Evolutionary conservation across 129 eudicot genomes (phyloP).

Genomic region (Escallonia herrerae): DNA sequence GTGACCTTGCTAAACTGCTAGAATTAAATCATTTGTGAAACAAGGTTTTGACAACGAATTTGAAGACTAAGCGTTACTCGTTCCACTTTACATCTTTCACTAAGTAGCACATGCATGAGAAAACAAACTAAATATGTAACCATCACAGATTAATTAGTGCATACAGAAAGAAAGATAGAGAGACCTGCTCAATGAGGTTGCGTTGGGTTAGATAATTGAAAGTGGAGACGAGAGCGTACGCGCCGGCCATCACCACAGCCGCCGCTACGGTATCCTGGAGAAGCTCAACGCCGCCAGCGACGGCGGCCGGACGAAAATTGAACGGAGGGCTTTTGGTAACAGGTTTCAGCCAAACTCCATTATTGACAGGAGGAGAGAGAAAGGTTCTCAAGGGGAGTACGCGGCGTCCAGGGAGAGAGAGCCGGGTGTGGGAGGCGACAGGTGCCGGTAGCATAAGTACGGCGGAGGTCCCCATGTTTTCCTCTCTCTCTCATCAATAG

Average conservation of each 20-base stretch:
- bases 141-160: too few relatives aligned
- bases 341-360: not conserved
- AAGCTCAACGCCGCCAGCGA: constrained; percentile 18
- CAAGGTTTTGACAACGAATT: too few relatives aligned
- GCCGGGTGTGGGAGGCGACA: not conserved
- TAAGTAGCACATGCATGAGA: too few relatives aligned
- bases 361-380: not conserved
- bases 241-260: constrained; percentile 50
- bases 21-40: too few relatives aligned
- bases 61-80: too few relatives aligned
- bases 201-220: constrained; percentile 65
- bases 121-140: too few relatives aligned
- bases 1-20: too few relatives aligned
- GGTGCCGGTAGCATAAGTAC: not conserved
- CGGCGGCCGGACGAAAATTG: constrained; percentile 13
- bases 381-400: not conserved
- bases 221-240: constrained; percentile 58
- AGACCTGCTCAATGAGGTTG: constrained; percentile 66
- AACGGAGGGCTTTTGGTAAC: constrained; percentile 7
- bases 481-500: not conserved
- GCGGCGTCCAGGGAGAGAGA: not conserved
- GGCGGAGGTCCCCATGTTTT: not conserved
- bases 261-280: constrained; percentile 76
- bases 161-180: not conserved
- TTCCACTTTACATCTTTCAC: too few relatives aligned